Evolutionary conservation across 805 yeast genomes (phyloP).

Genomic region (Wickerhamomyces kurtzmanii): DNA sequence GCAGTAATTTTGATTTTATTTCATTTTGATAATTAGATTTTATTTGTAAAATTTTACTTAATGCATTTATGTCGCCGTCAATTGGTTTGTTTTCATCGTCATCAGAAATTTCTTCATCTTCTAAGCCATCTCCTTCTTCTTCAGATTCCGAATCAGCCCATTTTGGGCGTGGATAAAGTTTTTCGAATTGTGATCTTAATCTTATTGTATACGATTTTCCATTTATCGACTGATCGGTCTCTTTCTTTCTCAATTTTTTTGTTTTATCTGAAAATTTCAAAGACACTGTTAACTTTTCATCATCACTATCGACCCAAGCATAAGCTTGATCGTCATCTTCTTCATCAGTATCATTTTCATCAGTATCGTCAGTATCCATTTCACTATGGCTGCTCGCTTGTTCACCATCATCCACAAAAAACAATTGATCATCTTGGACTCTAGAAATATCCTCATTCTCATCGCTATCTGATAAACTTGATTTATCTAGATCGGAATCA

Average conservation of each 20-base stretch:
- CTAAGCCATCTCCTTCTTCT: conserved; percentile 19
- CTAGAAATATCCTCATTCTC: conserved; percentile 21
- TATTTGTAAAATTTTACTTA: conserved; percentile 25
- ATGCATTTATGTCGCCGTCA: conserved; percentile 30
- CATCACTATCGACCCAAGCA: conserved; percentile 91
- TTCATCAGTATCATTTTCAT: conserved; percentile 21
- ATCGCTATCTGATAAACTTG: conserved; percentile 18
- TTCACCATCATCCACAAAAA: conserved; percentile 42
- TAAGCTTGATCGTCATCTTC: conserved; percentile 22
- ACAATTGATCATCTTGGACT: conserved; percentile 38
- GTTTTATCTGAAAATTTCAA: conserved; percentile 47
- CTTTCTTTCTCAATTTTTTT: conserved; percentile 61
- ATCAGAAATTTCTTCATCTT: conserved; percentile 17
- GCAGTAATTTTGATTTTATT: conserved; percentile 42
- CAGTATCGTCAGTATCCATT: conserved; percentile 20
- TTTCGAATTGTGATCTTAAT: conserved; percentile 61
- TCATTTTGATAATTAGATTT: conserved; percentile 29
- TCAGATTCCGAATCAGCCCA: conserved; percentile 47
- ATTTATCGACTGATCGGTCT: conserved; percentile 37
- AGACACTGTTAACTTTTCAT: conserved; percentile 60
- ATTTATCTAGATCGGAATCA: conserved; percentile 17
- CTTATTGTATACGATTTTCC: conserved; percentile 57
- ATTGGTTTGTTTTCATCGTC: conserved; percentile 18
- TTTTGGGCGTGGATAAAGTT: conserved; percentile 71
- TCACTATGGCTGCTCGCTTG: conserved; percentile 11